Base-by-base conservation (phyloP, 73 alveolate genomes). In the Stentor coeruleus region DNA sequence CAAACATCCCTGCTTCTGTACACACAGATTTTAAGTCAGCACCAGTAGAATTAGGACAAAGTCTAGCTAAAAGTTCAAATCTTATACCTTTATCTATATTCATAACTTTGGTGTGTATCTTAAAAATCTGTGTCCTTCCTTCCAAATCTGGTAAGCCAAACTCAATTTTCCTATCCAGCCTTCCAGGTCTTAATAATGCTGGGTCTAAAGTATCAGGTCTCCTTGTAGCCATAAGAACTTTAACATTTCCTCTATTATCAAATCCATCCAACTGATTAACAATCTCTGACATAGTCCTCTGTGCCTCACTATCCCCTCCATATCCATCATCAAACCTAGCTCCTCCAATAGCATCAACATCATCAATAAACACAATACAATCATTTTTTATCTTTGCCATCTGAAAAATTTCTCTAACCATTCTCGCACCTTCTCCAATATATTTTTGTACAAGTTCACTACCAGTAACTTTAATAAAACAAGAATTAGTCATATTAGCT, bases 181-280 rank as follows among this genome's bases (percentile, higher is more conserved):
- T n/a, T n/a, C 99, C 99, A 0, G 99, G 99, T 84, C 99, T 95
- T 37, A 96, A 89, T 89, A 98, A 91, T 20, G 99, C 99, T 14
- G 99, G 99, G 90, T 98, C 99, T 59, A 98, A 88, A 73, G 99
- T 97, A 85, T 98, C 99, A 3, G 99, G 99, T 60, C 99, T 95
- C 91, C 96, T 98, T 15, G 99, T 98, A 58, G 99, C 99, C 99
- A 96, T 96, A 81, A 93, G 93, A 33, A 93, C n/a, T 90, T 98
- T 98, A 77, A 98, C 95, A 80, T 98, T 98, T 35, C 99, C 99
- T 87, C 99, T 85, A 20, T 98, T 85, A 81, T 98, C 99, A 82
- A 98, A 98, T 58, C 99, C 99, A 82, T 98, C 99, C 81, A 98
- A 88, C 88, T 98, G 97, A 74, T 98, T 96, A 60, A 98, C 98